These are phyloP conservation scores for Biancaea sappan DNA, from an alignment of 306 rosid species.

Conservation along the genomic window DNA sequence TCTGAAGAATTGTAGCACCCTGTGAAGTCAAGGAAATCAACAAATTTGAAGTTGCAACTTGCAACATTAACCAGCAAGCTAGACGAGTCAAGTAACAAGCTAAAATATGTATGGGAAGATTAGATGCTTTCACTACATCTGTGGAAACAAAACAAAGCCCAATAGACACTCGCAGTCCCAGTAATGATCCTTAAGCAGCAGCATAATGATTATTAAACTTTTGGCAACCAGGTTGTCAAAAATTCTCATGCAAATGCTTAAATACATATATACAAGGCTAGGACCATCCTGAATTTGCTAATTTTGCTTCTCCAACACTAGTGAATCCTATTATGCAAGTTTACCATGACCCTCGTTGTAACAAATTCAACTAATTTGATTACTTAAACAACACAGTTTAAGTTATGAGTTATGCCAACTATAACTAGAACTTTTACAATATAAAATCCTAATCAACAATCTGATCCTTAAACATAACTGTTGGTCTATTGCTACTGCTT, in stretches of 20 bases:
- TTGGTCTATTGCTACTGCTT: constrained; percentile 10
- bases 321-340: not conserved
- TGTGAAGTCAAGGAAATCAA: not conserved
- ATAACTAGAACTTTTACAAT: not conserved
- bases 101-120: not conserved
- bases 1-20: not conserved
- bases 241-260: not conserved
- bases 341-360: not conserved
- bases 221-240: not conserved
- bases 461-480: constrained; percentile 3
- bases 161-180: not conserved
- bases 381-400: not conserved
- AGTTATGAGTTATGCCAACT: not conserved
- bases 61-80: not conserved
- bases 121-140: not conserved
- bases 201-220: not conserved
- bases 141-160: not conserved
- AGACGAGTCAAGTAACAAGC: not conserved
- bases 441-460: constrained; percentile 20
- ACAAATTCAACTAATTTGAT: constrained; percentile 8
- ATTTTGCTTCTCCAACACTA: constrained; percentile 1
- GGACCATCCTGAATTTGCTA: not conserved
- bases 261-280: not conserved
- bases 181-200: not conserved
- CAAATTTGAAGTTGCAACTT: too few species aligned